Evolutionary conservation across 805 yeast genomes (phyloP).

Genomic region (Danielia reshetovae): DNA sequence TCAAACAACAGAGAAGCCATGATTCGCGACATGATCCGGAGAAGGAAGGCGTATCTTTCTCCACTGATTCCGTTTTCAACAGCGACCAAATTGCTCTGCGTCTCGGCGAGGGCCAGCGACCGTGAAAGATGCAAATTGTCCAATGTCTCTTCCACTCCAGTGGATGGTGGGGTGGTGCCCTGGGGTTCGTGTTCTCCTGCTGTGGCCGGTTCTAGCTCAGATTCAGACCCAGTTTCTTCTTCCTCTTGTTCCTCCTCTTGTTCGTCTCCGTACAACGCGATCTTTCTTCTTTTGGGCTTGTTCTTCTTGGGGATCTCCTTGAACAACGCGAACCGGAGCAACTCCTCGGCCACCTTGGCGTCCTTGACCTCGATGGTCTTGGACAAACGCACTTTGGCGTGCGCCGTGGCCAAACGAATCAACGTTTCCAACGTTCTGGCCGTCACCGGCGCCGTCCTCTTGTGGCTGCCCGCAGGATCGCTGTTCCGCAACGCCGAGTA

Average conservation of each 20-base stretch:
- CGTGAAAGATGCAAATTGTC: constrained; percentile 28
- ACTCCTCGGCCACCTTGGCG: constrained; percentile 79
- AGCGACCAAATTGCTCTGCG: constrained; percentile 18
- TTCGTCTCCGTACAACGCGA: constrained; percentile 15
- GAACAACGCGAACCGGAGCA: constrained; percentile 82
- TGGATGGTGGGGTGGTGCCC: not conserved
- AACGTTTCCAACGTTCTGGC: constrained; percentile 97
- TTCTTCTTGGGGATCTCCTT: constrained; percentile 55
- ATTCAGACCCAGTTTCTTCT: constrained; percentile 10
- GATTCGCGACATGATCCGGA: constrained; percentile 27
- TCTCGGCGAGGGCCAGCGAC: constrained; percentile 24
- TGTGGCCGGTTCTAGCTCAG: constrained; percentile 7
- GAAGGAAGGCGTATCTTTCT: constrained; percentile 30
- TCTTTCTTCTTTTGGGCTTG: constrained; percentile 26
- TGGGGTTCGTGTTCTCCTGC: not conserved
- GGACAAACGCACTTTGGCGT: constrained; percentile 91
- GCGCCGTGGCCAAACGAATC: constrained; percentile 93
- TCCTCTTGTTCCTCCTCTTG: constrained; percentile 23
- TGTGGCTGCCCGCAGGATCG: constrained; percentile 56
- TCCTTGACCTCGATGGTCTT: constrained; percentile 69
- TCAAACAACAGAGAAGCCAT: constrained; percentile 31
- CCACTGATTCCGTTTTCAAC: constrained; percentile 22
- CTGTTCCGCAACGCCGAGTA: constrained; percentile 77
- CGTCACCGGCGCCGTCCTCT: constrained; percentile 88
- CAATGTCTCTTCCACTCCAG: constrained; percentile 23